Evolutionary conservation across 2,329 filamentous ascomycete species (phyloP).

Genomic region (Chrysosporium queenslandicum): DNA sequence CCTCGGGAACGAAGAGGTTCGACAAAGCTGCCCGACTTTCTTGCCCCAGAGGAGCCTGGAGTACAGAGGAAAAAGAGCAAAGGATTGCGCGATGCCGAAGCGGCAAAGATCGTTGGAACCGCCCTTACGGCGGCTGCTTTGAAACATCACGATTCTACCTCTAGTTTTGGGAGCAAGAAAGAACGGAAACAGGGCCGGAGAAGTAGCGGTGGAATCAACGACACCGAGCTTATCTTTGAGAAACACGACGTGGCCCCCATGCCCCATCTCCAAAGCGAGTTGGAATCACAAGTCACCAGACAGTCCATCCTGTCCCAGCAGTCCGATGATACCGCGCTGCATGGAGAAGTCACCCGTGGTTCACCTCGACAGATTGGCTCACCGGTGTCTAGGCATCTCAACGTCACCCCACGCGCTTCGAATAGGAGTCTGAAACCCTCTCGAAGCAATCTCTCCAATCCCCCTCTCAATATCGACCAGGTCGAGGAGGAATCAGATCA

Average conservation of each 20-base stretch:
- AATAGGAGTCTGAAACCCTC: conserved; percentile 12
- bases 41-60: conserved; percentile 43
- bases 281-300: conserved; percentile 77
- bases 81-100: conserved; percentile 46
- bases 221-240: conserved; percentile 46
- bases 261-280: conserved; percentile 69
- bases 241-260: conserved; percentile 62
- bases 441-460: conserved; percentile 3
- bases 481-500: conserved; percentile 1
- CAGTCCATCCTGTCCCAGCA: conserved; percentile 77
- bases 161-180: conserved; percentile 40
- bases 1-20: conserved; percentile 39
- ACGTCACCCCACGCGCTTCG: conserved; percentile 37
- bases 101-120: conserved; percentile 46
- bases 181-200: conserved; percentile 38
- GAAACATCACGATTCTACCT: conserved; percentile 55
- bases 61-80: conserved; percentile 47
- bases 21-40: conserved; percentile 40
- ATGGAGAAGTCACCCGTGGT: conserved; percentile 54
- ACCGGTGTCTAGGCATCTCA: conserved; percentile 52
- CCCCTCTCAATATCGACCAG: conserved; percentile 1
- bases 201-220: conserved; percentile 38
- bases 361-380: conserved; percentile 46
- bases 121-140: conserved; percentile 54
- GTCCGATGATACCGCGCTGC: conserved; percentile 60